Base-by-base conservation (phyloP, 768 basidiomycete genomes). In the Gautieria morchelliformis region DNA sequence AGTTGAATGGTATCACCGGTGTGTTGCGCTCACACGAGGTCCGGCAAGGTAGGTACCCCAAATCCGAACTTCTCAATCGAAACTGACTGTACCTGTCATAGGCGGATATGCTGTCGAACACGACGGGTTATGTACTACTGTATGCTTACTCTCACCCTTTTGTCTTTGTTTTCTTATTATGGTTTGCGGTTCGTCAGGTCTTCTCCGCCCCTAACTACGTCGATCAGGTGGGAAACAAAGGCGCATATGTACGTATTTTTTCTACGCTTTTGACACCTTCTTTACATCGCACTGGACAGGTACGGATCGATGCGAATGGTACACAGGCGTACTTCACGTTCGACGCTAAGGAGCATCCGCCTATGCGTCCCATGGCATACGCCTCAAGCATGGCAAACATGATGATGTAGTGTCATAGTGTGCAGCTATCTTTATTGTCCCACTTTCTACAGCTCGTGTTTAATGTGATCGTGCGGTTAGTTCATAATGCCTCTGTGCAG, bases 1-100 rank as follows among this genome's bases (percentile, higher is more conserved):
- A 82, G 39, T 74, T 87, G 27, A 96, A 96, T 68, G 79, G 83
- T 15, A 80, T 97, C 48, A 84, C 92, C 22, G 92, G 90, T 6
- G 77, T 99, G 56, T 86, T 97, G 61, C 87, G 96, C 50, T 93
- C 89, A 63, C 96, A 99, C 68, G 96, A 99, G 79, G 95, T 98
- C 54, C 83, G 96, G 59, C 89, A 93, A 77, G 82, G 87, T 84
- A 63, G 58, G 78, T 24, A 24, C 20, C n/a, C 22, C 20, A 55
- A 46, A 61, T 42, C 53, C 51, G 14, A 35, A 33, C 33, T 42
- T 30, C 5, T 22, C n/a, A 44, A 46, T 17, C 52, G 22, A 30
- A 30, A 37, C 11, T 32, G 14, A 10, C 20, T 15, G 7, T 39
- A 20, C 30, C 59, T 40, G 46, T 47, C 33, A 27, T 54, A 87